Evolutionary conservation across 805 yeast species (phyloP).

Genomic region (Komagataella phaffii): DNA sequence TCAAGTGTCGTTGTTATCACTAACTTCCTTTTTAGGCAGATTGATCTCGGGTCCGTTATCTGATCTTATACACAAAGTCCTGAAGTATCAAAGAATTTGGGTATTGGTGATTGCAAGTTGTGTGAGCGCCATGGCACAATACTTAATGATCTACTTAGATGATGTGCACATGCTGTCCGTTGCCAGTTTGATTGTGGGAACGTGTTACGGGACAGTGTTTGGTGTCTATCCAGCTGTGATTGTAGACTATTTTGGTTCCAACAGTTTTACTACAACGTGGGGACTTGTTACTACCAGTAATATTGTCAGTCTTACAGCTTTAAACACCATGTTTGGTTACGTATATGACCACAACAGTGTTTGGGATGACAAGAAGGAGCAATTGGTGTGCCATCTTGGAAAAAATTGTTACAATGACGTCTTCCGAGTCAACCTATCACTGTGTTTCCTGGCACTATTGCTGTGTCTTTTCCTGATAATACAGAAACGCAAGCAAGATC

Average conservation of each 20-base stretch:
- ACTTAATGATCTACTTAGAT: slow-evolving; percentile 21
- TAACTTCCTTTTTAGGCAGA: slow-evolving; percentile 55
- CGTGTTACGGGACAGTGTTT: slow-evolving; percentile 56
- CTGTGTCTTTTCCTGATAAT: not conserved
- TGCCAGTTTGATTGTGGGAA: slow-evolving; percentile 45
- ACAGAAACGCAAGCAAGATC: not conserved
- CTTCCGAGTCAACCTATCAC: slow-evolving; percentile 23
- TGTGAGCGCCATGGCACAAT: slow-evolving; percentile 23
- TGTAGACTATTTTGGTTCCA: slow-evolving; percentile 61
- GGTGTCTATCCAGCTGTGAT: slow-evolving; percentile 68
- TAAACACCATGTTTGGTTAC: slow-evolving; percentile 42
- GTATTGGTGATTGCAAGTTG: slow-evolving; percentile 31
- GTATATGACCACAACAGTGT: slow-evolving; percentile 33
- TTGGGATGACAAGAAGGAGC: slow-evolving; percentile 24
- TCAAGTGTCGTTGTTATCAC: slow-evolving; percentile 56
- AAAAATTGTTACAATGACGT: slow-evolving; percentile 34
- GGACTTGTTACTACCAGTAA: slow-evolving; percentile 67
- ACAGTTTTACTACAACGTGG: slow-evolving; percentile 63
- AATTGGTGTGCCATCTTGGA: slow-evolving; percentile 27
- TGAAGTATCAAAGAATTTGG: slow-evolving; percentile 53
- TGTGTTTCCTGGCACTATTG: slow-evolving; percentile 11
- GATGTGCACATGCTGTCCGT: slow-evolving; percentile 28
- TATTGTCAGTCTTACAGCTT: slow-evolving; percentile 33
- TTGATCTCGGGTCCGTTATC: slow-evolving; percentile 51
- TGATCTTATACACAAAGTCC: slow-evolving; percentile 39